Evolutionary conservation across 2,329 filamentous ascomycete species (phyloP).

Genomic region (Setomelanomma holmii): DNA sequence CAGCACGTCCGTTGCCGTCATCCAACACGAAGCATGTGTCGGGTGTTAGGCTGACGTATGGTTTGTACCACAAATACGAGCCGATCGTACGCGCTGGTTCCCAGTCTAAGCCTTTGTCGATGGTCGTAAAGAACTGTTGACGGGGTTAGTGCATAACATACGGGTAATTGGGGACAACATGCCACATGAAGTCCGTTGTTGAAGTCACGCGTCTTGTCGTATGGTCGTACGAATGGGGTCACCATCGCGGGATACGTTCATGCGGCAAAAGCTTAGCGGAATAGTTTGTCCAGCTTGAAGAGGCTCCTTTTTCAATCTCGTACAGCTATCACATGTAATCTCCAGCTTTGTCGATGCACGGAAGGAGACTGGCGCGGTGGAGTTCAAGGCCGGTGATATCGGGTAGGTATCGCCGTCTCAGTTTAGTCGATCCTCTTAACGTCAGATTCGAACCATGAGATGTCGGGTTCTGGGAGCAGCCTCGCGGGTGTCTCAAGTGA

Average conservation of each 20-base stretch:
- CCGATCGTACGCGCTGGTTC: conserved; percentile 40
- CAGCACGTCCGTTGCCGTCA: conserved; percentile 36
- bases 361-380: no score
- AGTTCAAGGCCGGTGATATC: no score
- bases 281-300: no score
- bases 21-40: conserved; percentile 47
- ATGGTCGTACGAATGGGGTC: conserved; percentile 24
- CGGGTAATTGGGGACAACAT: background rate
- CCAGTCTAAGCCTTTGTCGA: conserved; percentile 25
- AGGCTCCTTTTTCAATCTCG: no score
- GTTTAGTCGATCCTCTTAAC: no score
- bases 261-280: no score
- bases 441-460: no score
- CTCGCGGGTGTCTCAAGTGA: no score
- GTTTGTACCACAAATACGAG: conserved; percentile 42
- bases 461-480: no score
- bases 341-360: no score
- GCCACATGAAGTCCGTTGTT: conserved; percentile 25
- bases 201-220: conserved; percentile 24
- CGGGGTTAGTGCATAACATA: background rate
- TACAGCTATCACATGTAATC: no score
- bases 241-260: conserved; percentile 11
- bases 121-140: conserved; percentile 33
- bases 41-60: conserved; percentile 40
- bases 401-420: no score